Evolutionary conservation across 148 eudicot genomes (phyloP), one percentile per base, ranked within the genome.

Genomic region (Fallopia convolvulus): DNA sequence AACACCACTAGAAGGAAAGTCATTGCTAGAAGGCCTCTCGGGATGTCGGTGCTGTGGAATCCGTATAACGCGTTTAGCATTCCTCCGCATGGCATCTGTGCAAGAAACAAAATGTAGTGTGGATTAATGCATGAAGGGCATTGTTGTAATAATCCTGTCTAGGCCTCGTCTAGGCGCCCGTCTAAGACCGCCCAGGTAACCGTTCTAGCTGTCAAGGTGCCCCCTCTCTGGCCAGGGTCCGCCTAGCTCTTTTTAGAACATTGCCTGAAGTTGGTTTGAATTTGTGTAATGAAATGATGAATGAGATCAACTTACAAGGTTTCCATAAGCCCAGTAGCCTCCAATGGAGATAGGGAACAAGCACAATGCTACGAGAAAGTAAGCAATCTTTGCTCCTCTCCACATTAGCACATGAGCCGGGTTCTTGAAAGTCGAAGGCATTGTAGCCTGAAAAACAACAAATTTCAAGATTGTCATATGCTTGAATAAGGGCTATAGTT

Each of bases 311-410:
- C 53, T 77, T 79, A 82, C 83, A 79, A 71, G 78, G 74, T 53
- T 33, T 18, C 87, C 87, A 55, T 80, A 85, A 21, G 81, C 83
- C 87, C 85, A 82, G 68, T 80, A 79, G 39, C 87, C 87, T 47
- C 73, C 83, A 23, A 80, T 76, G 58, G 83, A 78, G 0, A 85
- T 6, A 7, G 81, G 76, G 68, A 80, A 80, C 26, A 85, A 39
- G 79, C 81, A 82, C 46, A 80, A 15, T 2, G 79, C 81, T 6
- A 85, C 40, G 32, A 85, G 6, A n/a, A 70, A 26, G 68, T 82
- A 82, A 11, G 87, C 78, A 11, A 82, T 23, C 63, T 32, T 78
- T 12, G 77, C 70, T 15, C 78, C 87, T 77, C 79, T 84, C 87
- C 87, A 84, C 86, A 82, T 84, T 71, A 79, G 71, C 36, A 33